Conservation (phyloP, 768 basidiomycete genomes). For the Mycena haematopus region DNA sequence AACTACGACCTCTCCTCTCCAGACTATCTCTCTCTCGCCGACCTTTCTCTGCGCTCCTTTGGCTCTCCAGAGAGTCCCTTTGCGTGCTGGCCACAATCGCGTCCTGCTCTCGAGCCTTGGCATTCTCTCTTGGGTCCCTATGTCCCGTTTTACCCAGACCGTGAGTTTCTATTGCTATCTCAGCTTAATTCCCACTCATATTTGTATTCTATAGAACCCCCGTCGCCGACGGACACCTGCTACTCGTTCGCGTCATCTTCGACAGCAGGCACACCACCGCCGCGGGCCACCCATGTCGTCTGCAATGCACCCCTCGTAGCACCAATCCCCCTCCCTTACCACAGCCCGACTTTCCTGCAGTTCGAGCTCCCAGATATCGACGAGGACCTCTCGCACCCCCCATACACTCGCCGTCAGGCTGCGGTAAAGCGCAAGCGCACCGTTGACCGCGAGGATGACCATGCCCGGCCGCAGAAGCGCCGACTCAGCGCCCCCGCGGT, state of each 20-base stretch:
- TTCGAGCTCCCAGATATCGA: constrained; percentile 69
- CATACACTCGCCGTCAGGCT: constrained; percentile 49
- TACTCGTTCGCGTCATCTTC: constrained; percentile 30
- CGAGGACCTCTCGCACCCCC: constrained; percentile 73
- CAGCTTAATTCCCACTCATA: constrained; percentile 4
- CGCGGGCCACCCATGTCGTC: constrained; percentile 53
- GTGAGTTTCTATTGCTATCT: constrained; percentile 30
- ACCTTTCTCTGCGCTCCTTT: constrained; percentile 29
- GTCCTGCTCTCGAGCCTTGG: constrained; percentile 27
- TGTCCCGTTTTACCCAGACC: constrained; percentile 33
- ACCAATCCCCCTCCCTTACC: constrained; percentile 72
- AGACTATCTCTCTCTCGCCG: constrained; percentile 30
- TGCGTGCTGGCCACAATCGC: constrained; percentile 29
- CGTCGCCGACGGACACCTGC: constrained; percentile 52
- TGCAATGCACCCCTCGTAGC: constrained; percentile 74
- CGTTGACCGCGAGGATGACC: constrained; percentile 30
- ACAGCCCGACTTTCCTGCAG: constrained; percentile 72
- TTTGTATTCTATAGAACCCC: constrained; percentile 38
- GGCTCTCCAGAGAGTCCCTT: constrained; percentile 12
- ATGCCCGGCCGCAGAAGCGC: constrained; percentile 29
- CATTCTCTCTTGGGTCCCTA: constrained; percentile 29
- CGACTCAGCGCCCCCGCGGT: constrained; percentile 14
- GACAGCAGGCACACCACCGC: constrained; percentile 31
- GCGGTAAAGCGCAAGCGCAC: constrained; percentile 58
- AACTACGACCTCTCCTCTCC: constrained; percentile 30